Conservation (phyloP, 345 rosid genomes). For the Arabidopsis suecica region DNA sequence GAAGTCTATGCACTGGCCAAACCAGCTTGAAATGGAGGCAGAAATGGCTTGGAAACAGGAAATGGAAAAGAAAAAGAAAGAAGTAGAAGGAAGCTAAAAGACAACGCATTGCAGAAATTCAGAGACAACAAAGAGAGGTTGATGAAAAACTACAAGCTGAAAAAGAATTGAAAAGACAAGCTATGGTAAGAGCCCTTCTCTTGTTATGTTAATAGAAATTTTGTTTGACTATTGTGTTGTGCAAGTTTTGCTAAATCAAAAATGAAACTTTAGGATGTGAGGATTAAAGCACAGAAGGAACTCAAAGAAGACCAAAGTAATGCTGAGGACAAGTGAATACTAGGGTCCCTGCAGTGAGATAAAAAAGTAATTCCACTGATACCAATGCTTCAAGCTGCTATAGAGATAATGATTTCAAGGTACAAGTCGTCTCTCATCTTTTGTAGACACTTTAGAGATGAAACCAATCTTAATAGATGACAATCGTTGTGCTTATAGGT, state of each 20-base stretch:
- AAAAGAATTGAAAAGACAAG: conserved; percentile 52
- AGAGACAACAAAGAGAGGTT: conserved; percentile 56
- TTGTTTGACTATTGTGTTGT: neutral
- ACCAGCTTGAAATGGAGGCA: conserved; percentile 56
- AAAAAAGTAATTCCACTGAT: conserved; percentile 44
- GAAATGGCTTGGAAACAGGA: conserved; percentile 78
- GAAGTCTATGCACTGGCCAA: conserved; percentile 56
- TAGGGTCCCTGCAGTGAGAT: conserved; percentile 11
- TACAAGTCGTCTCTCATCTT: conserved; percentile 40
- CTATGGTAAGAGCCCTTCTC: conserved; percentile 47
- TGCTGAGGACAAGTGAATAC: conserved; percentile 34
- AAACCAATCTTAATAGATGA: conserved; percentile 19
- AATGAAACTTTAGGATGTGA: conserved; percentile 49
- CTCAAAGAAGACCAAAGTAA: conserved; percentile 41
- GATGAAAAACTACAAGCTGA: conserved; percentile 51
- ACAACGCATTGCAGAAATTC: conserved; percentile 64
- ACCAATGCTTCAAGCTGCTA: conserved; percentile 42
- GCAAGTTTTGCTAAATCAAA: neutral
- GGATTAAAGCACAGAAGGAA: conserved; percentile 44
- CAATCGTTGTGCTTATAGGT: conserved; percentile 46
- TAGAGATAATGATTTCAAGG: conserved; percentile 58
- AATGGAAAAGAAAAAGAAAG: conserved; percentile 80
- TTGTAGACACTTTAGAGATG: conserved; percentile 1
- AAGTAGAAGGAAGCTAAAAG: conserved; percentile 69
- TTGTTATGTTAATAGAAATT: conserved; percentile 21